phyloP scores from a whole-genome alignment of 345 rosid species.

The Bruguiera gymnorhiza region DNA sequence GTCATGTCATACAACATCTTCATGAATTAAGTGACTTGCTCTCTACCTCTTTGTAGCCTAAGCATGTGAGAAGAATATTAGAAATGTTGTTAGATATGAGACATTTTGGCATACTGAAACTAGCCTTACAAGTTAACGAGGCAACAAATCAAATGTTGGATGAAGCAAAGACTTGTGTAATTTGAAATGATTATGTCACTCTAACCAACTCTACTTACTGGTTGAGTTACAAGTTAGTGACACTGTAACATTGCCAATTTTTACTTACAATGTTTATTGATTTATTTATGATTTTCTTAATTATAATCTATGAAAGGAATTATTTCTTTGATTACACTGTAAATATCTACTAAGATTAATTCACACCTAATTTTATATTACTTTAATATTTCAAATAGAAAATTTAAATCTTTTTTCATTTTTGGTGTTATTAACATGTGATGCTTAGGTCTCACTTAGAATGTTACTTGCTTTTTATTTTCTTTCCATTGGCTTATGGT shows the following conservation, averaged over 20 bases:
- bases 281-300: no score
- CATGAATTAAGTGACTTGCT: background rate
- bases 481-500: background rate
- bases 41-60: slow-evolving; percentile 21
- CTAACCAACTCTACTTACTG: slow-evolving; percentile 8
- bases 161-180: slow-evolving; percentile 20
- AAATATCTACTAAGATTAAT: background rate
- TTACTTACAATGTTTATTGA: background rate
- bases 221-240: slow-evolving; percentile 11
- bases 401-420: no score
- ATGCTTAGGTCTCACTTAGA: no score
- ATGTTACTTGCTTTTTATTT: background rate
- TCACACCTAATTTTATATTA: background rate
- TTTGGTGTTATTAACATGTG: no score
- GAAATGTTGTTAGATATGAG: slow-evolving; percentile 22
- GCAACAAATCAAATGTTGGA: slow-evolving; percentile 16
- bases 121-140: slow-evolving; percentile 14
- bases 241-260: background rate
- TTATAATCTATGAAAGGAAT: background rate
- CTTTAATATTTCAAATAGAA: no score
- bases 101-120: background rate
- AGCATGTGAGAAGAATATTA: slow-evolving; percentile 8
- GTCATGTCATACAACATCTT: background rate
- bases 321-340: background rate
- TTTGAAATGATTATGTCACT: background rate